Conservation (phyloP, 2,329 filamentous ascomycete genomes). For the Daldinia eschscholtzii region DNA sequence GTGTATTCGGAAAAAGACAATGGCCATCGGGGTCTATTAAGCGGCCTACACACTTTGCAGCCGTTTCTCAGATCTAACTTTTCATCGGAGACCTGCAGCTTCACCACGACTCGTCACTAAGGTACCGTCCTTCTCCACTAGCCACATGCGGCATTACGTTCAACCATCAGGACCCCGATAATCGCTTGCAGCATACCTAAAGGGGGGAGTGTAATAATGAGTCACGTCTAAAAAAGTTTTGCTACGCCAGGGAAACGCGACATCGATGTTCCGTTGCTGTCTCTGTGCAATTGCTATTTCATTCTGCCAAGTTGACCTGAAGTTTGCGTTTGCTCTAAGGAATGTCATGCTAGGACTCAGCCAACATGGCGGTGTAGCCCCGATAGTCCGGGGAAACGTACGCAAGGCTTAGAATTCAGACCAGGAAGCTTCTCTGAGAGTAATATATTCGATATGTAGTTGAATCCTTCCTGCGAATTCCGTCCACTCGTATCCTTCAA, state of each 20-base stretch:
- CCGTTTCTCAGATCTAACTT: slow-evolving; percentile 42
- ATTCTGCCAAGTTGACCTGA: slow-evolving; percentile 33
- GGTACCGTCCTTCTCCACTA: slow-evolving; percentile 47
- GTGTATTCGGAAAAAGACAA: slow-evolving; percentile 16
- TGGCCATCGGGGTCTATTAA: slow-evolving; percentile 29
- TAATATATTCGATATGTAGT: slow-evolving; percentile 42
- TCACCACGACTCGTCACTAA: slow-evolving; percentile 41
- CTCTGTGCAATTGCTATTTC: slow-evolving; percentile 39
- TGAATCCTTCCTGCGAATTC: slow-evolving; percentile 44
- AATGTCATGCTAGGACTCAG: slow-evolving; percentile 40
- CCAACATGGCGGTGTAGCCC: slow-evolving; percentile 49
- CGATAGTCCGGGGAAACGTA: slow-evolving; percentile 42
- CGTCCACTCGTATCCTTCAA: slow-evolving; percentile 46
- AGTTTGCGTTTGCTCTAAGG: slow-evolving; percentile 41
- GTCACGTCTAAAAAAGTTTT: slow-evolving; percentile 34
- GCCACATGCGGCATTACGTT: slow-evolving; percentile 46
- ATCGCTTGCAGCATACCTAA: slow-evolving; percentile 38
- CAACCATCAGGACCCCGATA: slow-evolving; percentile 41
- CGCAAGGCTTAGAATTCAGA: slow-evolving; percentile 32
- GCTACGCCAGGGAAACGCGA: slow-evolving; percentile 31
- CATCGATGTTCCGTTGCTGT: slow-evolving; percentile 24
- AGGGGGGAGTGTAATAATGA: slow-evolving; percentile 31
- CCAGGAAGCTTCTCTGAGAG: slow-evolving; percentile 37
- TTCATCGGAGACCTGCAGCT: slow-evolving; percentile 49
- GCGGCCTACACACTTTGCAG: slow-evolving; percentile 30